Conservation (phyloP, 1,284 basidiomycete genomes). For the Phellinidium pouzarii region DNA sequence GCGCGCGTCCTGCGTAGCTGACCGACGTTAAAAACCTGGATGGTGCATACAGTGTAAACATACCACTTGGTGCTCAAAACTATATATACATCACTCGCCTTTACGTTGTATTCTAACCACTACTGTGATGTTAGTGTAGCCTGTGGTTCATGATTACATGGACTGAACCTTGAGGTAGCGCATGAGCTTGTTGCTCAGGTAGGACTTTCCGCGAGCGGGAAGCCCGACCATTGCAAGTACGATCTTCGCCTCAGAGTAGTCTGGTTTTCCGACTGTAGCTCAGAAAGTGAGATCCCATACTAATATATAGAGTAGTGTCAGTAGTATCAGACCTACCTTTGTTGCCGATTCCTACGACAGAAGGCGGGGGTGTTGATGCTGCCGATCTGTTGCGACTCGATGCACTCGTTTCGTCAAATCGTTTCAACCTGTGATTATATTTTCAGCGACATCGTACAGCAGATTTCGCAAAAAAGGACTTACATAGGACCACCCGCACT, state of each 20-base stretch:
- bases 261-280: conserved; percentile 80
- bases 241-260: conserved; percentile 98
- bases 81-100: conserved; percentile 40
- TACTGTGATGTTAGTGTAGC: conserved; percentile 29
- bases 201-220: conserved; percentile 80
- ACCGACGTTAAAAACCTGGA: conserved; percentile 96
- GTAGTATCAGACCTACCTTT: conserved; percentile 53
- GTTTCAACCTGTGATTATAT: conserved; percentile 52
- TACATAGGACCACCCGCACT: conserved; percentile 35
- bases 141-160: not conserved
- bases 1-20: conserved; percentile 89
- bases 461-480: too few species aligned
- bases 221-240: conserved; percentile 95
- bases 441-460: not conserved
- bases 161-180: conserved; percentile 64
- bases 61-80: too few species aligned
- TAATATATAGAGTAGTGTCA: conserved; percentile 6
- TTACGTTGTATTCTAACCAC: conserved; percentile 99
- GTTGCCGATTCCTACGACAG: conserved; percentile 75
- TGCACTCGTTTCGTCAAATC: conserved; percentile 68
- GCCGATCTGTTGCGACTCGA: conserved; percentile 61
- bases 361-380: conserved; percentile 56
- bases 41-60: not conserved
- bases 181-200: conserved; percentile 80
- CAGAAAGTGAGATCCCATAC: conserved; percentile 2